Conservation (phyloP, 371 early-diverging fungal genomes). For the Mortierella sp. region DNA sequence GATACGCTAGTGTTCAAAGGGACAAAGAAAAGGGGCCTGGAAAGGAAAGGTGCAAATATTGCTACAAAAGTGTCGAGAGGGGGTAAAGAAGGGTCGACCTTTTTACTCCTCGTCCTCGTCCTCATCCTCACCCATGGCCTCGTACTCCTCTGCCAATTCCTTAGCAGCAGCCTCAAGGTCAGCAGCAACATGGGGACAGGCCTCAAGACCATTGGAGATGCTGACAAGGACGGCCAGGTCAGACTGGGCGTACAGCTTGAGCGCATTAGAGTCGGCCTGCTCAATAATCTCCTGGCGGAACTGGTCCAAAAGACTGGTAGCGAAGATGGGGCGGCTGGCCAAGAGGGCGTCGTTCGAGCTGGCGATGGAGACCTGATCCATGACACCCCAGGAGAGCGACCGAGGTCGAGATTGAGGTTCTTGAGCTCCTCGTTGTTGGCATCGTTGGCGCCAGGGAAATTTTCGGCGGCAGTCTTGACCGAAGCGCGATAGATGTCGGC, state of each 20-base stretch:
- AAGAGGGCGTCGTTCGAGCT: constrained; percentile 24
- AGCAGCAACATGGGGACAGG: constrained; percentile 24
- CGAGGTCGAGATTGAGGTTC: constrained; percentile 11
- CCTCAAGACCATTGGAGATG: constrained; percentile 28
- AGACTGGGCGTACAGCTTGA: constrained; percentile 12
- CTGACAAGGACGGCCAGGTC: constrained; percentile 20
- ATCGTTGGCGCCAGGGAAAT: constrained; percentile 6
- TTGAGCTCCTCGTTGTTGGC: constrained; percentile 22
- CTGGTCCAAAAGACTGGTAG: constrained; percentile 14
- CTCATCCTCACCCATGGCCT: constrained; percentile 5
- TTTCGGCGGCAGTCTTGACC: constrained; percentile 15
- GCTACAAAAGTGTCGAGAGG: not conserved
- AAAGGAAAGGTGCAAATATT: not conserved
- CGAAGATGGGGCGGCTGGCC: constrained; percentile 22
- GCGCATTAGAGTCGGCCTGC: constrained; percentile 8
- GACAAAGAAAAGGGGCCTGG: not conserved
- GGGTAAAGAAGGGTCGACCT: not conserved
- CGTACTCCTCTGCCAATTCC: constrained; percentile 10
- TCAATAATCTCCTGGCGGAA: constrained; percentile 23
- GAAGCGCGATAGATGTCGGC: constrained; percentile 29
- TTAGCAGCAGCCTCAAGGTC: constrained; percentile 20
- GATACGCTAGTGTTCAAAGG: not conserved
- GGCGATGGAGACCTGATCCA: constrained; percentile 26
- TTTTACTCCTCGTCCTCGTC: constrained; percentile 8
- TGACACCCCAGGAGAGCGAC: constrained; percentile 19